phyloP scores from a whole-genome alignment of 257 asterid genomes.

The Solanum raphanifolium region DNA sequence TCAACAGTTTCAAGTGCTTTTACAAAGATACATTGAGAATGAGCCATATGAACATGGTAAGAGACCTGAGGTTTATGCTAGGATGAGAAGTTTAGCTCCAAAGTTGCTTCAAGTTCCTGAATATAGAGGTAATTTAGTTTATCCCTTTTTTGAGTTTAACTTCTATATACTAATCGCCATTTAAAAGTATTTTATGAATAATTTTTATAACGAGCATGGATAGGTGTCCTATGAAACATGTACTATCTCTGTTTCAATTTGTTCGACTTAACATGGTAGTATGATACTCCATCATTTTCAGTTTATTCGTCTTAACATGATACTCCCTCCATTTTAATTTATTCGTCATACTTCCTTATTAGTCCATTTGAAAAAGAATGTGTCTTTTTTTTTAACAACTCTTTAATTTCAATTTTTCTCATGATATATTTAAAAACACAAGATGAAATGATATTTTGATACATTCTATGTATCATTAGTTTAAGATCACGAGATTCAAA shows the following conservation, averaged over 20 bases:
- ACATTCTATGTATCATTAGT: neutral
- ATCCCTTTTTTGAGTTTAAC: neutral
- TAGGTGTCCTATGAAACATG: neutral
- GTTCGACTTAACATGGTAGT: neutral
- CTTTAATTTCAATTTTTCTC: neutral
- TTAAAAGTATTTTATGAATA: neutral
- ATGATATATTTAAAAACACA: too few species aligned
- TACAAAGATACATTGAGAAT: conserved; percentile 73
- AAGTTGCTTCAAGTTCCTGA: conserved; percentile 88
- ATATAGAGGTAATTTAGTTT: conserved; percentile 45
- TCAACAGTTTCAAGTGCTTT: conserved; percentile 71
- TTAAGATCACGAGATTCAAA: neutral
- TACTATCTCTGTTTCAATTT: neutral
- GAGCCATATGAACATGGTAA: conserved; percentile 82
- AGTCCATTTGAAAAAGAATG: neutral
- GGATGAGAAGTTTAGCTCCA: conserved; percentile 65
- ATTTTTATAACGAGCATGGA: neutral
- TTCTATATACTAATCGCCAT: neutral
- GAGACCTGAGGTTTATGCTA: conserved; percentile 70
- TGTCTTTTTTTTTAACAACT: too few species aligned
- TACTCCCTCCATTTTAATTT: too few species aligned
- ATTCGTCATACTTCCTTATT: too few species aligned
- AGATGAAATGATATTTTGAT: too few species aligned
- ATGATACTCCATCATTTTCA: fast-evolving
- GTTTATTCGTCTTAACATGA: too few species aligned